Conservation (phyloP, 148 eudicot species). For the Drosera capensis region DNA sequence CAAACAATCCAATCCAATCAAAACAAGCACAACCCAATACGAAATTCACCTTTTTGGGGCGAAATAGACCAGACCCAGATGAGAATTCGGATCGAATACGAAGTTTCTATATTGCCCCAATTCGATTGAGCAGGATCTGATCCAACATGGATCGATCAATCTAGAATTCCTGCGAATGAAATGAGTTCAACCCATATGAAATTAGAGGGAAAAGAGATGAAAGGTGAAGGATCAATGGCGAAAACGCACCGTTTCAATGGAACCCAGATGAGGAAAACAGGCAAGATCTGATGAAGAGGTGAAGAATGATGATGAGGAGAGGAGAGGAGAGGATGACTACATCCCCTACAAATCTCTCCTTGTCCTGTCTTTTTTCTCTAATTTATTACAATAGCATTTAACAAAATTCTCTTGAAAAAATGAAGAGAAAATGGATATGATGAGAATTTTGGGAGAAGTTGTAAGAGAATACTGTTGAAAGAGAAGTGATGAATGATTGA, state of each 20-base stretch:
- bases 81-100: slow-evolving; percentile 27
- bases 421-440: no score
- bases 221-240: no score
- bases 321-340: slow-evolving; percentile 42
- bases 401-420: no score
- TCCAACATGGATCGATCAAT: slow-evolving; percentile 16
- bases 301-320: slow-evolving; percentile 39
- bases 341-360: slow-evolving; percentile 33
- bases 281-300: slow-evolving; percentile 41
- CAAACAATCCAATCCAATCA: slow-evolving; percentile 9
- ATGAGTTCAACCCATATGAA: background rate
- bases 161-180: slow-evolving; percentile 23
- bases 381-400: no score
- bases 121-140: slow-evolving; percentile 41
- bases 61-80: slow-evolving; percentile 28
- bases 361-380: slow-evolving; percentile 19
- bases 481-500: no score
- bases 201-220: slow-evolving; percentile 12
- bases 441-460: no score
- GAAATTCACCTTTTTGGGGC: slow-evolving; percentile 21
- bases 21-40: slow-evolving; percentile 5
- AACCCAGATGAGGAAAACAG: slow-evolving; percentile 36
- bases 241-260: slow-evolving; percentile 26
- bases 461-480: no score
- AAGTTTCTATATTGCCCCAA: slow-evolving; percentile 21